These are phyloP conservation scores for Raphanus hybrid DNA, from an alignment of 441 rosid genomes.

Conservation along the genomic window DNA sequence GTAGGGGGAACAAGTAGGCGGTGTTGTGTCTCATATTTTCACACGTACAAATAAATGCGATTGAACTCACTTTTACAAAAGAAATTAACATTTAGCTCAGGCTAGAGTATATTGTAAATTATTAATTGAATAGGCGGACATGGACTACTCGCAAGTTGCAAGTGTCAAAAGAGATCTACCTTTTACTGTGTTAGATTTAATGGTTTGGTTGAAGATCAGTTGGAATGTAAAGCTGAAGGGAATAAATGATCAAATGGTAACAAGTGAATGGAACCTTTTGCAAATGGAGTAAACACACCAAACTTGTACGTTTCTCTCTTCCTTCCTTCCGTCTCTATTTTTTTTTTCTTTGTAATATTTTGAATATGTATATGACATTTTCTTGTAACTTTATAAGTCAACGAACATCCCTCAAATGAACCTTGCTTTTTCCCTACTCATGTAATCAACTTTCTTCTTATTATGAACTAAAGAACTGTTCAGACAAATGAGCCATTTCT, in stretches of 20 bases:
- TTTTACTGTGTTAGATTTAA: slow-evolving; percentile 32
- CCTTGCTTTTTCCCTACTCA: neutral
- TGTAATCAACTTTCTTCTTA: slow-evolving; percentile 26
- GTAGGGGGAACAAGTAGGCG: slow-evolving; percentile 34
- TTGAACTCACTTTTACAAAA: slow-evolving; percentile 4
- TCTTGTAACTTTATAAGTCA: neutral
- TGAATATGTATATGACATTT: neutral
- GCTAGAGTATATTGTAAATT: slow-evolving; percentile 3
- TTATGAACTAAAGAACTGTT: slow-evolving; percentile 33
- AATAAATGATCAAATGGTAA: slow-evolving; percentile 24
- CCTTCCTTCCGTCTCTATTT: neutral
- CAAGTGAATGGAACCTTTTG: slow-evolving; percentile 22
- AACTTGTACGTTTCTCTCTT: slow-evolving; percentile 42
- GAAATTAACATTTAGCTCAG: slow-evolving; percentile 4
- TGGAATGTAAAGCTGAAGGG: slow-evolving; percentile 9
- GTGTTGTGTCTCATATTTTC: slow-evolving; percentile 30
- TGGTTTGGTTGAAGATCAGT: slow-evolving; percentile 3
- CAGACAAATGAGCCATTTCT: slow-evolving; percentile 25
- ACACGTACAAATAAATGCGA: slow-evolving; percentile 35
- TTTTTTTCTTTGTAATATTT: neutral
- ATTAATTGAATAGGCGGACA: slow-evolving; percentile 25
- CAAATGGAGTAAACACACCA: slow-evolving; percentile 32
- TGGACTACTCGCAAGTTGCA: slow-evolving; percentile 15
- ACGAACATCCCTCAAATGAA: neutral
- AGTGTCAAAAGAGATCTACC: slow-evolving; percentile 27